Percentiles rank a stretch among this genome's conserved stretches.
Evolutionary conservation across 2,329 filamentous ascomycete genomes (phyloP).

Genomic region (Apiospora pterosperma): DNA sequence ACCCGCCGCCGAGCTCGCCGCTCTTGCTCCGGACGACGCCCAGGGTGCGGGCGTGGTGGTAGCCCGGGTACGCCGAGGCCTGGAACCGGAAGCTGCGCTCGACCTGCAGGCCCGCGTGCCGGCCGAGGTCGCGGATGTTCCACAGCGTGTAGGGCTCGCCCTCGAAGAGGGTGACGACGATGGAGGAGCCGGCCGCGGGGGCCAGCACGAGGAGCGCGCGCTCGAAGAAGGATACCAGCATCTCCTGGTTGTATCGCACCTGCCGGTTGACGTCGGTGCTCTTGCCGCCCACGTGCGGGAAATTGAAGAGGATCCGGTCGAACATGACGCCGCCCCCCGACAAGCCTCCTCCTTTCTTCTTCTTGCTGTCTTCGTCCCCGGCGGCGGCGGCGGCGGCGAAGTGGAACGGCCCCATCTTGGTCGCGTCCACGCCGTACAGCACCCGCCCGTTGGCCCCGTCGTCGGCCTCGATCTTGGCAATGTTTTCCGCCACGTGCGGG

Average conservation of each 20-base stretch:
- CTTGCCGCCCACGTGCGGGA: constrained; percentile 91
- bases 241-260: constrained; percentile 84
- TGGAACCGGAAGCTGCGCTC: constrained; percentile 69
- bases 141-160: constrained; percentile 92
- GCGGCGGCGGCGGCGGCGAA: constrained; percentile 30
- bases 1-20: constrained; percentile 41
- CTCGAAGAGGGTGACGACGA: constrained; percentile 88
- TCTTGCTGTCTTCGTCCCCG: constrained; percentile 24
- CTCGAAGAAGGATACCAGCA: constrained; percentile 67
- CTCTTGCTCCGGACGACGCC: constrained; percentile 55
- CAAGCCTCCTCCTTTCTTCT: constrained; percentile 19
- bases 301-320: constrained; percentile 90
- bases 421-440: constrained; percentile 65
- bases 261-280: constrained; percentile 92
- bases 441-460: constrained; percentile 35
- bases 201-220: constrained; percentile 40
- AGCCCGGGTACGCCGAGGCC: constrained; percentile 66
- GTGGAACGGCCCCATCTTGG: constrained; percentile 49
- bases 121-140: constrained; percentile 85
- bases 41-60: constrained; percentile 69
- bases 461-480: constrained; percentile 47
- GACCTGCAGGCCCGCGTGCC: constrained; percentile 71
- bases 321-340: constrained; percentile 38
- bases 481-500: constrained; percentile 62
- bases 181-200: constrained; percentile 54